Conservation (phyloP, 352 stramenopile genomes). For the Globisporangium paroecandrum region DNA sequence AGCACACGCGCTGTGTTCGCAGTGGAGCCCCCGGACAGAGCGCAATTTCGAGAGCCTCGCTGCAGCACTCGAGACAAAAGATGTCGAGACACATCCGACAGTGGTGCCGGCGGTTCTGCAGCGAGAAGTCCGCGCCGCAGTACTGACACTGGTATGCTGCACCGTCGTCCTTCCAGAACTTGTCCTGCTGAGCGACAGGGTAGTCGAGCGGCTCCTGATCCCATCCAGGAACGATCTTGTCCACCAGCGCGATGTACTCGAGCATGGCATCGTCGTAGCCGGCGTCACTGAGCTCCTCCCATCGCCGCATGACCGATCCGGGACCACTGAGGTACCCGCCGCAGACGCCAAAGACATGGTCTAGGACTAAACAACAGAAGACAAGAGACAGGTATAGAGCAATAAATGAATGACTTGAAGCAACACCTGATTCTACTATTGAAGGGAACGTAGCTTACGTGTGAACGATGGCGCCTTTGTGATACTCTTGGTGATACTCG, state of each 20-base stretch:
- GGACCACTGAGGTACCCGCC: constrained; percentile 41
- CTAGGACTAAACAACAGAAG: constrained; percentile 18
- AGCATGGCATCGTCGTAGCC: constrained; percentile 42
- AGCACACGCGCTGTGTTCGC: constrained; percentile 54
- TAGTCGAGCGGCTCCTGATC: constrained; percentile 46
- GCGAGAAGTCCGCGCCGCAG: constrained; percentile 46
- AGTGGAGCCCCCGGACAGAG: constrained; percentile 60
- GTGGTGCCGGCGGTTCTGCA: constrained; percentile 51
- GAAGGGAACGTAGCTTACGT: constrained; percentile 5
- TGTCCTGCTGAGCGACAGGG: constrained; percentile 41
- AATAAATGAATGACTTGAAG: neutral
- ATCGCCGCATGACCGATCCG: constrained; percentile 59
- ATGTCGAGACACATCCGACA: constrained; percentile 75
- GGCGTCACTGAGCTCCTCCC: constrained; percentile 52
- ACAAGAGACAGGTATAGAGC: neutral
- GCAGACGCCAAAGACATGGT: constrained; percentile 44
- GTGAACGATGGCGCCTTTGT: constrained; percentile 13
- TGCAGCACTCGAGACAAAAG: constrained; percentile 59
- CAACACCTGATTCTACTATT: neutral
- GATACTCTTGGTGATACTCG: constrained; percentile 21
- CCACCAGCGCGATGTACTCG: constrained; percentile 54
- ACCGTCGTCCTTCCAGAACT: constrained; percentile 66
- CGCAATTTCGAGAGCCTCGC: constrained; percentile 43
- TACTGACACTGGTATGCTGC: constrained; percentile 35
- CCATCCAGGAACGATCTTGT: constrained; percentile 67